A percentile compares a stretch with the other conserved stretches of the same genome.
Conservation (phyloP, 116 monocot species). For the Iris pallida region DNA sequence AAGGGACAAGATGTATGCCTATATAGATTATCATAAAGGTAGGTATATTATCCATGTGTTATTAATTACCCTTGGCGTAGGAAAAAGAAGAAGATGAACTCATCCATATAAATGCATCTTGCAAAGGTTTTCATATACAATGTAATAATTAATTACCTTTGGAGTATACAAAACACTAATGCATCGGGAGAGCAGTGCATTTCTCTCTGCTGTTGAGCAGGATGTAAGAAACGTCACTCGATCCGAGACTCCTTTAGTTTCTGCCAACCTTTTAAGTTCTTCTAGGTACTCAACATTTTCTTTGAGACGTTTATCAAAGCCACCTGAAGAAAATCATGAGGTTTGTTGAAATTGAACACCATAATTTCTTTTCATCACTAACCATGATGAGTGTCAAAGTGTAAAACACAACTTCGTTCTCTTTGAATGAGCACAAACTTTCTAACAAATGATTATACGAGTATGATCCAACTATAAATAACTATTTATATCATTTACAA, state of each 20-base stretch:
- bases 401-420: too few species aligned
- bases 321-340: slow-evolving; percentile 39
- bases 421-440: too few species aligned
- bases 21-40: too few species aligned
- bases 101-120: neutral
- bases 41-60: too few species aligned
- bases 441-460: neutral
- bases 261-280: slow-evolving; percentile 63
- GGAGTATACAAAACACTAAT: slow-evolving; percentile 85
- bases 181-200: slow-evolving; percentile 65
- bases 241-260: slow-evolving; percentile 52
- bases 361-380: too few species aligned
- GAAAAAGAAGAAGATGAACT: neutral
- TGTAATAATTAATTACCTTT: slow-evolving; percentile 30
- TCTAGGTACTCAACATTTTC: slow-evolving; percentile 94
- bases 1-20: too few species aligned
- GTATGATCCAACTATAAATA: too few species aligned
- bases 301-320: slow-evolving; percentile 78
- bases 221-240: slow-evolving; percentile 74
- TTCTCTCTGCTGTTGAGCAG: slow-evolving; percentile 79
- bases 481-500: too few species aligned
- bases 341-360: too few species aligned
- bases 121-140: too few species aligned
- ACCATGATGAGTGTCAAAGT: too few species aligned
- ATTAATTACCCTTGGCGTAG: neutral